Evolutionary conservation across 495 filamentous ascomycete species (phyloP), one percentile per base, ranked within the genome.

Genomic region (Talaromyces ruber): DNA sequence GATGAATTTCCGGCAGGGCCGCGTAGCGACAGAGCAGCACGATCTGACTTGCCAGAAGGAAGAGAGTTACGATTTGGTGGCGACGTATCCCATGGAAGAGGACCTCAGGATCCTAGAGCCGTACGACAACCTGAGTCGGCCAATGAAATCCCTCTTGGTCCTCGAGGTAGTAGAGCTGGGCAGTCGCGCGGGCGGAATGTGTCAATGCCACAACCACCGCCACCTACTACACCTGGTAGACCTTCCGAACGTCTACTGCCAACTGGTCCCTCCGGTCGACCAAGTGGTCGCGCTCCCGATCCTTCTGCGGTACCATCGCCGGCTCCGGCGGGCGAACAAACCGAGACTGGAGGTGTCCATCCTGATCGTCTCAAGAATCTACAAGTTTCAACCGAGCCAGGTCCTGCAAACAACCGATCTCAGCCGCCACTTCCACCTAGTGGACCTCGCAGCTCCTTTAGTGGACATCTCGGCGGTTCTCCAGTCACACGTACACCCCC

Each of bases 81-180:
- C 34, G 87, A 86, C 64, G 71, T 77, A 63, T 82, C 77, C 60
- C 84, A 85, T 67, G 82, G 81, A 59, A 80, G 82, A 58, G 73
- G 83, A n/a, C 81, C 74, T 63, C 75, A 77, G 63, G 76, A 77
- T 54, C 55, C 63, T 30, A 55, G 59, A 53, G 22, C 52, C 25
- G 57, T 60, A 39, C 77, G 78, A 30, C 76, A 76, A 47, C 73
- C 76, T 22, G 88, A 91, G 18, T 67, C 78, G 16, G 68, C 77
- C 32, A 68, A 78, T 7, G 85, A 86, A 51, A 83, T 86, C 51
- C 90, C 91, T 1, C 87, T 85, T 25, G 92, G 90, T 1, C 92
- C 91, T 2, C 79, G 88, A 47, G 80, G 82, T 34, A 67, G 76
- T 39, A 67, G 76, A 51, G 76, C 71, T 68, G 60, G 64, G 16